Percentiles rank a stretch among this genome's conserved stretches.
phyloP scores from a whole-genome alignment of 306 rosid species.

The Begonia peltatifolia region DNA sequence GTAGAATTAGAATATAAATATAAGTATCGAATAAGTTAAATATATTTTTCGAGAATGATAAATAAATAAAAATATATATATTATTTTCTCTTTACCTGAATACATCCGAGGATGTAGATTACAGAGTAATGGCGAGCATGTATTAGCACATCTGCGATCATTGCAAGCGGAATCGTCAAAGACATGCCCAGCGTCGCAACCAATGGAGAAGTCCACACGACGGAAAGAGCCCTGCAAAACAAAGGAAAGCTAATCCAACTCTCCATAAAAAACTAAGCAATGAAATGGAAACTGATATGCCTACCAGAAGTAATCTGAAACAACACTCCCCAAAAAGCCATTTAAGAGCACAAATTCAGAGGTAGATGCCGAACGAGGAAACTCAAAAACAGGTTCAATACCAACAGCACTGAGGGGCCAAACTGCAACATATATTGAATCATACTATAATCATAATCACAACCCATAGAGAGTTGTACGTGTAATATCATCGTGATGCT shows the following conservation, averaged over 20 bases:
- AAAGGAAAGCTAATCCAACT: not conserved
- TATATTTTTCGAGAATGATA: too few relatives aligned
- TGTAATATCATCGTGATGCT: too few relatives aligned
- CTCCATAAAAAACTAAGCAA: not conserved
- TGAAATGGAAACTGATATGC: slow-evolving; percentile 8
- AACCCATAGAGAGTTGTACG: too few relatives aligned
- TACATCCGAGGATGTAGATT: slow-evolving; percentile 44
- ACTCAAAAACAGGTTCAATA: slow-evolving; percentile 37
- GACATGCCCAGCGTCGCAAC: slow-evolving; percentile 64
- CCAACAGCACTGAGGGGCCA: slow-evolving; percentile 59
- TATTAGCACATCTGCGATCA: slow-evolving; percentile 60
- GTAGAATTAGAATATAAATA: too few relatives aligned
- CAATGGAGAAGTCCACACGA: slow-evolving; percentile 69
- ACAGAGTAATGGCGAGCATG: slow-evolving; percentile 53
- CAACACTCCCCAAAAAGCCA: slow-evolving; percentile 41
- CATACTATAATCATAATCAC: too few relatives aligned
- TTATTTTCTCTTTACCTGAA: slow-evolving; percentile 29
- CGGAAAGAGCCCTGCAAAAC: slow-evolving; percentile 53
- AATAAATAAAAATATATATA: too few relatives aligned
- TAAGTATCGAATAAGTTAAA: too few relatives aligned
- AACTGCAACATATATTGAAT: slow-evolving; percentile 19
- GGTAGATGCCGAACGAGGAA: slow-evolving; percentile 34
- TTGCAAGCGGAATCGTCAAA: slow-evolving; percentile 66
- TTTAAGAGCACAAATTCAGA: slow-evolving; percentile 42
- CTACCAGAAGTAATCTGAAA: slow-evolving; percentile 64